Evolutionary conservation across 257 asterid genomes (phyloP).

Genomic region (Solanum stenotomum): DNA sequence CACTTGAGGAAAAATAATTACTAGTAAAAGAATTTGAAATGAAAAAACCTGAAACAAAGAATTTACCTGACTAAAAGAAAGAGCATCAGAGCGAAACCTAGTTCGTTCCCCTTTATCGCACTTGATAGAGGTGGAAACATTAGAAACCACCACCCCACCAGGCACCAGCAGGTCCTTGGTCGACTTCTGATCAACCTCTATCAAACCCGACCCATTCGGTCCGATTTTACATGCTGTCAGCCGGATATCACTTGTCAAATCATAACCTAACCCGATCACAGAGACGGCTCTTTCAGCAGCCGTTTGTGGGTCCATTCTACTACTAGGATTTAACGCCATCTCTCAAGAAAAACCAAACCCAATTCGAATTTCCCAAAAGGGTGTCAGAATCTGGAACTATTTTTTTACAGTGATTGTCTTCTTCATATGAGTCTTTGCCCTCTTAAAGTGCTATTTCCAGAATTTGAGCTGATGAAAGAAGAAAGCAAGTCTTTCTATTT

Average conservation of each 20-base stretch:
- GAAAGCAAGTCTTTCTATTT: background rate
- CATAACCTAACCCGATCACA: conserved; percentile 83
- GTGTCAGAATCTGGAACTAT: background rate
- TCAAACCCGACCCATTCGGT: conserved; percentile 49
- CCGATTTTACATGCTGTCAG: conserved; percentile 76
- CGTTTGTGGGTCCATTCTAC: conserved; percentile 55
- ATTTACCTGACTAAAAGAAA: conserved; percentile 67
- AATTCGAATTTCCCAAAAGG: background rate
- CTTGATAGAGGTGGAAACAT: conserved; percentile 61
- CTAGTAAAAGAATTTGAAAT: background rate
- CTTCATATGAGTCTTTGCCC: background rate
- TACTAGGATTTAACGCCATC: conserved; percentile 45
- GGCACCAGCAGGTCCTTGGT: conserved; percentile 63
- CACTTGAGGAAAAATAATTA: background rate
- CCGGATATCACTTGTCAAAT: conserved; percentile 64
- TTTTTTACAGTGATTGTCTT: background rate
- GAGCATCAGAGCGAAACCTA: conserved; percentile 82
- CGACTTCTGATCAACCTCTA: conserved; percentile 46
- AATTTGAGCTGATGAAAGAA: background rate
- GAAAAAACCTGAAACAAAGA: background rate
- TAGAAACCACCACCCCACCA: conserved; percentile 59
- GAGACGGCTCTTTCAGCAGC: conserved; percentile 93
- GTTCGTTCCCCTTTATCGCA: conserved; percentile 97
- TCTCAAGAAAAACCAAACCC: background rate
- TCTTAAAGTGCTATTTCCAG: background rate